Conservation (phyloP, 495 filamentous ascomycete species). For the Cairneyella variabilis region DNA sequence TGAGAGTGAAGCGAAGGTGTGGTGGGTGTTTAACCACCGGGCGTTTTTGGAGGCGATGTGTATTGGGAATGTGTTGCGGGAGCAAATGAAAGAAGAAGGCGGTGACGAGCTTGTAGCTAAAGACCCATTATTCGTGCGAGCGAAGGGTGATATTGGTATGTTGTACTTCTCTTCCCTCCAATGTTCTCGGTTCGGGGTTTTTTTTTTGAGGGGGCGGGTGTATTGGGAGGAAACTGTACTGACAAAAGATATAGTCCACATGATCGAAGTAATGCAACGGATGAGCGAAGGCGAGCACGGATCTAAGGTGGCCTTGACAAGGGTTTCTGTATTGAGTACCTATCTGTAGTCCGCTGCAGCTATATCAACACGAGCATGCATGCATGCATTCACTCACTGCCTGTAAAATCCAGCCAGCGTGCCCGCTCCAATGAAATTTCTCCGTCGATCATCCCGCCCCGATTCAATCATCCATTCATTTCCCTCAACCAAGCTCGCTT, state of each 20-base stretch:
- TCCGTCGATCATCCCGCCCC: neutral
- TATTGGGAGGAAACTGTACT: neutral
- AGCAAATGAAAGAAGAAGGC: conserved; percentile 21
- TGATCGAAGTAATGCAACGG: conserved; percentile 54
- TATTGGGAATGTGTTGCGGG: conserved; percentile 27
- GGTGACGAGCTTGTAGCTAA: conserved; percentile 21
- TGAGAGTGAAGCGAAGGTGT: conserved; percentile 61
- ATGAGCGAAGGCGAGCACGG: conserved; percentile 49
- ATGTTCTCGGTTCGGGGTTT: too few species aligned
- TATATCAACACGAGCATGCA: neutral
- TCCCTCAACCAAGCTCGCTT: neutral
- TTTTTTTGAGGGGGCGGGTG: neutral
- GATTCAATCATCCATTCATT: neutral
- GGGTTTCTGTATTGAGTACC: conserved; percentile 47
- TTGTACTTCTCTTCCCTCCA: conserved; percentile 11
- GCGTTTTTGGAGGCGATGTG: conserved; percentile 60
- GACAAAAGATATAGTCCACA: conserved; percentile 33
- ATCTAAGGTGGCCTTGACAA: conserved; percentile 49
- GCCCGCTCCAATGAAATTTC: neutral
- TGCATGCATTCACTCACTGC: too few species aligned
- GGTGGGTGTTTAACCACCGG: conserved; percentile 75
- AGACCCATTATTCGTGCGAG: conserved; percentile 52
- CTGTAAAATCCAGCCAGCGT: neutral
- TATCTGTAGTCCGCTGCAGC: neutral
- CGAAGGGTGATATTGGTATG: conserved; percentile 52